Conservation (phyloP, 2,329 filamentous ascomycete genomes). For the Fusarium algeriense region DNA sequence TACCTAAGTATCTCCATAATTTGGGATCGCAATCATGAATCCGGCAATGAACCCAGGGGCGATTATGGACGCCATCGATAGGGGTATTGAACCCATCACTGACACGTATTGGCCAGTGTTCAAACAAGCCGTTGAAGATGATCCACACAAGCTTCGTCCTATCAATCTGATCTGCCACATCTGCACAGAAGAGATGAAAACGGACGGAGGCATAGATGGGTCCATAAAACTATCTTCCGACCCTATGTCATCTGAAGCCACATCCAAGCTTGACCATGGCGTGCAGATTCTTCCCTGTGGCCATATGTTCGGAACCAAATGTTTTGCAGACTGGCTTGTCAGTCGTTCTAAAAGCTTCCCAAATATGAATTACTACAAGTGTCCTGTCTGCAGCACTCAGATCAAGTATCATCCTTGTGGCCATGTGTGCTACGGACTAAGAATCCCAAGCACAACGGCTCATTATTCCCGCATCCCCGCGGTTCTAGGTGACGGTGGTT, state of each 20-base stretch:
- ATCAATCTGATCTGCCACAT: background rate
- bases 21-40: background rate
- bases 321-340: background rate
- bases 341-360: background rate
- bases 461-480: background rate
- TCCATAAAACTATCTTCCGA: background rate
- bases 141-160: background rate
- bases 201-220: background rate
- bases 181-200: background rate
- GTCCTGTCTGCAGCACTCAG: background rate
- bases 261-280: background rate
- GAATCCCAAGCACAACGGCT: background rate
- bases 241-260: too few species aligned
- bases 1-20: too few species aligned
- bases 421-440: background rate
- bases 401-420: background rate
- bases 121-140: background rate
- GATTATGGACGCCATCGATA: background rate
- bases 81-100: background rate
- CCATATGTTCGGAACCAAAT: background rate
- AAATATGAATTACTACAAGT: background rate
- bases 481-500: background rate
- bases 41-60: background rate
- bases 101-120: slow-evolving; percentile 12
- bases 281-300: background rate